Percentiles rank a stretch among this genome's conserved stretches.
These are phyloP conservation scores for Penicillium sp. DNA, from an alignment of 2,329 filamentous ascomycete genomes.

Conservation along the genomic window DNA sequence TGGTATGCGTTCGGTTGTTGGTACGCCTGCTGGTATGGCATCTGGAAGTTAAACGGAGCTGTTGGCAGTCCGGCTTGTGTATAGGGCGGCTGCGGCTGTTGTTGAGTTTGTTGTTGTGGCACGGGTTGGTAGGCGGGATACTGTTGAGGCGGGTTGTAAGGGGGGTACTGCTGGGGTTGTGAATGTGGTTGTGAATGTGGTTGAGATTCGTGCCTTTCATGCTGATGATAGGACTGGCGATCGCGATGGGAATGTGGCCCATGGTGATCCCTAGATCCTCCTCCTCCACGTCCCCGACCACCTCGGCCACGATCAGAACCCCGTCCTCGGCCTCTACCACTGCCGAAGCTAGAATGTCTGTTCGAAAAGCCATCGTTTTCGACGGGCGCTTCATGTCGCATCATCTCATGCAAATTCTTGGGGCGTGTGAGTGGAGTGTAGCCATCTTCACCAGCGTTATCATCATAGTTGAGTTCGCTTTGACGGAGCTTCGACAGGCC, in stretches of 20 bases:
- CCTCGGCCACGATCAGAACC: slow-evolving; percentile 45
- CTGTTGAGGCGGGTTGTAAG: slow-evolving; percentile 34
- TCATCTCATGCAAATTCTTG: slow-evolving; percentile 61
- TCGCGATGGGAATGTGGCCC: slow-evolving; percentile 33
- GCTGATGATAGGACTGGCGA: slow-evolving; percentile 33
- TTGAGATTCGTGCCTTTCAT: slow-evolving; percentile 24
- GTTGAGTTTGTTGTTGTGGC: slow-evolving; percentile 34
- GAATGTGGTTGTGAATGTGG: slow-evolving; percentile 32
- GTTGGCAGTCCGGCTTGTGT: slow-evolving; percentile 30
- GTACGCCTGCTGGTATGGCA: slow-evolving; percentile 45
- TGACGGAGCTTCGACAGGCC: slow-evolving; percentile 46
- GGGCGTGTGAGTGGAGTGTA: slow-evolving; percentile 76
- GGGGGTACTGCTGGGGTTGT: slow-evolving; percentile 30
- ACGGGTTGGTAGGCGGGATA: slow-evolving; percentile 33
- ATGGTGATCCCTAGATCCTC: slow-evolving; percentile 35
- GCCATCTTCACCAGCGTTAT: slow-evolving; percentile 57
- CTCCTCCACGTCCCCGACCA: slow-evolving; percentile 41
- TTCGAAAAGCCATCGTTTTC: slow-evolving; percentile 35
- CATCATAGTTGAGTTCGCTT: slow-evolving; percentile 67
- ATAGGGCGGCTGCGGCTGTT: slow-evolving; percentile 40
- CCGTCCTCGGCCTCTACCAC: slow-evolving; percentile 55
- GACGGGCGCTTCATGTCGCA: slow-evolving; percentile 47
- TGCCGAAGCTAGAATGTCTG: slow-evolving; percentile 47
- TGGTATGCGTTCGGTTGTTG: slow-evolving; percentile 51
- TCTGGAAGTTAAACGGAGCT: slow-evolving; percentile 43